phyloP scores from a whole-genome alignment of 257 asterid species.

The Ocimum tenuiflorum region DNA sequence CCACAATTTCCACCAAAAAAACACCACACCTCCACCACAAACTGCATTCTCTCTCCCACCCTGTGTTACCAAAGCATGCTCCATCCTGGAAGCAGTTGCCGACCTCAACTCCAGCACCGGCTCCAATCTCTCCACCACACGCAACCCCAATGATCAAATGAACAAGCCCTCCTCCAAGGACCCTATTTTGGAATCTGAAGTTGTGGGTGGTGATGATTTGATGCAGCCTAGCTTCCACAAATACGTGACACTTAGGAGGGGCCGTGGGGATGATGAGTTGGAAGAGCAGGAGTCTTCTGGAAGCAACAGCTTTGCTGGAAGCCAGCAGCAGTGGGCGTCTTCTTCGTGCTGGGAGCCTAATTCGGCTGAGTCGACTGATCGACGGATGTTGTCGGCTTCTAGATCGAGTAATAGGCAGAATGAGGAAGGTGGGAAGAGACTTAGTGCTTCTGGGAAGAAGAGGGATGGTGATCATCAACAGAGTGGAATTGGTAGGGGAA shows the following conservation, averaged over 20 bases:
- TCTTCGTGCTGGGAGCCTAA: constrained; percentile 76
- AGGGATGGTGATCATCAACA: background rate
- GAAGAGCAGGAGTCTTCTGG: constrained; percentile 86
- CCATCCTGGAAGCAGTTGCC: constrained; percentile 94
- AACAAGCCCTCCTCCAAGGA: constrained; percentile 19
- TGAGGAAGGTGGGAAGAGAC: constrained; percentile 25
- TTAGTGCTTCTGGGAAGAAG: too few species aligned
- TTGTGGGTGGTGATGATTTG: constrained; percentile 49
- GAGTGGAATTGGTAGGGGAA: constrained; percentile 40
- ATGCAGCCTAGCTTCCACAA: constrained; percentile 83
- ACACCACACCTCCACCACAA: constrained; percentile 25
- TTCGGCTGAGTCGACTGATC: constrained; percentile 57
- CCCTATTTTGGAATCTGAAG: constrained; percentile 64
- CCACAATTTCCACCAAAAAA: constrained; percentile 89
- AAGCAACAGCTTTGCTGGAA: constrained; percentile 58
- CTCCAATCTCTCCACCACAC: constrained; percentile 35
- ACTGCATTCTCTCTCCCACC: constrained; percentile 55
- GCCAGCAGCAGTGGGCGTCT: constrained; percentile 49
- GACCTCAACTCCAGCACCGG: constrained; percentile 78
- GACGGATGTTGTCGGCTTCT: constrained; percentile 47
- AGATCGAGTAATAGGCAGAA: constrained; percentile 34
- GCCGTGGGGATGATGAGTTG: constrained; percentile 38
- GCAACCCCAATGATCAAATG: constrained; percentile 17
- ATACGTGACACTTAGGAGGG: constrained; percentile 79
- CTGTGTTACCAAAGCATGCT: constrained; percentile 78